These are phyloP conservation scores for Sordariomycetes sp. DNA, from an alignment of 2,329 filamentous ascomycete species.

Conservation along the genomic window DNA sequence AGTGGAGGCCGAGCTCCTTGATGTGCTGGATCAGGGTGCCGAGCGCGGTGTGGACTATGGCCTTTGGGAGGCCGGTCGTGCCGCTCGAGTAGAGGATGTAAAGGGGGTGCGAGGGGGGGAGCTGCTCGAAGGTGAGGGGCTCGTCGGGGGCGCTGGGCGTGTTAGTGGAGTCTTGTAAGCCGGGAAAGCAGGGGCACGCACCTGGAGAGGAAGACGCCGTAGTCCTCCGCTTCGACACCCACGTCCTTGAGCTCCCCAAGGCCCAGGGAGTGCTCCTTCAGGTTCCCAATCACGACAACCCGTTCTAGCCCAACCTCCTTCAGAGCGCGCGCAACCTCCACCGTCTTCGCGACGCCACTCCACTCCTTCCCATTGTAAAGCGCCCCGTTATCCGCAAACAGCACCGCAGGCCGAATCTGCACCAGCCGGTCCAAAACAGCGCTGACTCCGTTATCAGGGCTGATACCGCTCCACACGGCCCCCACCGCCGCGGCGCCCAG, in stretches of 20 bases:
- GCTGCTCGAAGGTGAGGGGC: constrained; percentile 55
- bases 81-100: constrained; percentile 92
- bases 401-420: constrained; percentile 70
- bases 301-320: constrained; percentile 45
- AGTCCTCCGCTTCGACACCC: constrained; percentile 28
- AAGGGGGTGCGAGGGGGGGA: constrained; percentile 74
- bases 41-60: constrained; percentile 82
- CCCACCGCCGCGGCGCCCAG: constrained; percentile 71
- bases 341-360: constrained; percentile 64
- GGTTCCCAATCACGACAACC: constrained; percentile 57
- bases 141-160: constrained; percentile 21
- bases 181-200: neutral
- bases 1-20: constrained; percentile 86
- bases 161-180: neutral
- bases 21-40: constrained; percentile 93
- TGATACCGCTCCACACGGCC: constrained; percentile 86
- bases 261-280: constrained; percentile 18
- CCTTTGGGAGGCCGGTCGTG: constrained; percentile 78
- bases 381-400: constrained; percentile 80
- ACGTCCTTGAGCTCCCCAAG: constrained; percentile 24
- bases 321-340: constrained; percentile 59
- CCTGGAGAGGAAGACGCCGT: constrained; percentile 25
- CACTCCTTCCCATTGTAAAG: constrained; percentile 88
- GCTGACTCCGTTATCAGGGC: constrained; percentile 81
- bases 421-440: constrained; percentile 77